phyloP scores from a whole-genome alignment of 306 rosid genomes.

The Ceratonia siliqua region DNA sequence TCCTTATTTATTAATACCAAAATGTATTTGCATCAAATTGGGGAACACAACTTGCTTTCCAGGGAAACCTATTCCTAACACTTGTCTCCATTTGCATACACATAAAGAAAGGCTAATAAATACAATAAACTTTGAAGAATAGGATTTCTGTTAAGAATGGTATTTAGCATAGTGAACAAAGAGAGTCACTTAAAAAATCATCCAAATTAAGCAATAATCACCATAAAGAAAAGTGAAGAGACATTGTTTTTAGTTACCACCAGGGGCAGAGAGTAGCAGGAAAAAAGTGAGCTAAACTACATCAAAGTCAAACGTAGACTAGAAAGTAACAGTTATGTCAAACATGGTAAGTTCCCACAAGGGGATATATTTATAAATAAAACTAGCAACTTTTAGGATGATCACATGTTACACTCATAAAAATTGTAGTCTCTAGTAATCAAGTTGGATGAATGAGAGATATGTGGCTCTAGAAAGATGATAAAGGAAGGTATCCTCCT shows the following conservation, averaged over 20 bases:
- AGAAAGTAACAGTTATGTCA: neutral
- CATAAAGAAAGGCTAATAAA: neutral
- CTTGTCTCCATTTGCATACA: neutral
- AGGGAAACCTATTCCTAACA: no score
- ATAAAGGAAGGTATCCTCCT: neutral
- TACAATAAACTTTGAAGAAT: neutral
- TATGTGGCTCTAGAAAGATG: neutral
- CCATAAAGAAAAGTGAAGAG: neutral
- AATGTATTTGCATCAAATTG: no score
- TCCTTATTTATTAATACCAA: no score
- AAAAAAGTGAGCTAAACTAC: neutral
- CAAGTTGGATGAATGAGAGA: neutral
- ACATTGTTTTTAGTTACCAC: neutral
- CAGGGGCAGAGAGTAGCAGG: neutral
- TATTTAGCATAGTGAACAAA: neutral
- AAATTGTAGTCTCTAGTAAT: neutral
- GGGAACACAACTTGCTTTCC: no score
- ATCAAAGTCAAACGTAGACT: neutral
- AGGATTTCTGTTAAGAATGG: neutral
- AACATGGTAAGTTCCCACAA: conserved; percentile 13
- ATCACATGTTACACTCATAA: neutral
- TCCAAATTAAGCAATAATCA: conserved; percentile 5
- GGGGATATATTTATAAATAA: neutral
- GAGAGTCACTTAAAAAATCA: neutral
- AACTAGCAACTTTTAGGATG: neutral